Conservation (phyloP, 768 basidiomycete species). For the Amanita exitialis region DNA sequence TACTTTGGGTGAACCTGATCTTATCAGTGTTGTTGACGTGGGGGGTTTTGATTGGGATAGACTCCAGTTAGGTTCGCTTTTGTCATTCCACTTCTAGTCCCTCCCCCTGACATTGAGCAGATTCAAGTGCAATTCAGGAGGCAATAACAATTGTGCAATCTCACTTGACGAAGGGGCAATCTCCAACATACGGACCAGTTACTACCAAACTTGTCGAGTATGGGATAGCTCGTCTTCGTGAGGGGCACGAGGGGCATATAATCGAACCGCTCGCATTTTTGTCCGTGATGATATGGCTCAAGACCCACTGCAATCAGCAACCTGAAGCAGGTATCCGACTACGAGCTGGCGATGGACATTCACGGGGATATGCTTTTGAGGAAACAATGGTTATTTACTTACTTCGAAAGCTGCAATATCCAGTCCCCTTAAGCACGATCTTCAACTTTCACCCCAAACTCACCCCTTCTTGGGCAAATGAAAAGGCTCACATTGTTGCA, state of each 20-base stretch:
- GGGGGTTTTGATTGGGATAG: no score
- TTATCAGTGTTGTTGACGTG: neutral
- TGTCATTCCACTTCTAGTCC: no score
- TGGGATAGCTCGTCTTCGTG: neutral
- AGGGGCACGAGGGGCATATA: conserved; percentile 10
- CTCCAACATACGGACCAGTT: no score
- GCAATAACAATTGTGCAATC: no score
- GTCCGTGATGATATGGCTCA: conserved; percentile 10
- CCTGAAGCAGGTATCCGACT: conserved; percentile 5
- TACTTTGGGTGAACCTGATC: conserved; percentile 6
- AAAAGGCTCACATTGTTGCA: conserved; percentile 6
- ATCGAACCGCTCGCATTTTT: conserved; percentile 13
- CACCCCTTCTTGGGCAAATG: conserved; percentile 5
- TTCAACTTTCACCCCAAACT: conserved; percentile 6
- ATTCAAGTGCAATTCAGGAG: no score
- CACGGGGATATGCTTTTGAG: conserved; percentile 11
- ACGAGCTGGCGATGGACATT: conserved; percentile 3
- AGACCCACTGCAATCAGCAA: neutral
- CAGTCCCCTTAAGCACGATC: conserved; percentile 2
- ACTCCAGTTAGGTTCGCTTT: no score
- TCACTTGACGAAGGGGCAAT: no score
- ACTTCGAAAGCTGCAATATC: conserved; percentile 7
- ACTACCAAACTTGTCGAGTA: no score
- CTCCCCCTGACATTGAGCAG: no score
- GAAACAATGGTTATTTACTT: conserved; percentile 9